Evolutionary conservation across 805 yeast genomes (phyloP), one percentile per base, ranked within the genome.

Genomic region (Yarrowia alimentaria): DNA sequence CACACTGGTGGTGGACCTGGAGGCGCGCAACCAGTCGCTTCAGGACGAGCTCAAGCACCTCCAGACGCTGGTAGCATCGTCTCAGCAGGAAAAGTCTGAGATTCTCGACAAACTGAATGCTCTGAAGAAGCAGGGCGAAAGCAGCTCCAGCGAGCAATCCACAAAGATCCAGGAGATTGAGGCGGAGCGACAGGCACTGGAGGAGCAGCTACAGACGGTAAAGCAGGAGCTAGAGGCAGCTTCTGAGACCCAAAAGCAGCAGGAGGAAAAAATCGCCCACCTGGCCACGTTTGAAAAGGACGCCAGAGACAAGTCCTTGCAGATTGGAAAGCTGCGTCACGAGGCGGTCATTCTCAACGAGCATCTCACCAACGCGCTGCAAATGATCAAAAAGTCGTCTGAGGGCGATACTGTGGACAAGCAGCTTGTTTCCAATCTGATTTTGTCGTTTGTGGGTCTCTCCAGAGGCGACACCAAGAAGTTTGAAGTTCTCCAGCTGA

Each of bases 381-480:
- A 87, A 19, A 73, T 91, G 75, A 76, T 93, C 54, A 87, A 89
- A 60, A 82, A 82, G 61, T 85, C 83, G 48, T 79, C 85, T 31
- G 79, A 80, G 29, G 79, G 88, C 6, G 85, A 82, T 43, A 76
- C 83, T 7, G 88, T 91, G 1, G 98, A 91, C 64, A 83, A 84
- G 62, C 96, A 90, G 64, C 76, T 93, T 54, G 80, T 93, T 5
- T 83, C 96, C 2, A 93, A 93, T 64, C 72, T 93, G 55, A 70
- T 93, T 45, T 76, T 93, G 13, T 86, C 93, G 51, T 93, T 90
- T 67, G 75, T 93, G 13, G 83, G 83, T 25, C 72, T 91, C 22
- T 96, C 96, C 5, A 73, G 99, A 55, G 96, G 93, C 1, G 99
- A 93, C 64, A 77, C 95, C 7, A 91, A 90, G 68, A 89, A 93